Evolutionary conservation across 257 asterid genomes (phyloP), one percentile per base, ranked within the genome.

Genomic region (Penstemon davidsonii): DNA sequence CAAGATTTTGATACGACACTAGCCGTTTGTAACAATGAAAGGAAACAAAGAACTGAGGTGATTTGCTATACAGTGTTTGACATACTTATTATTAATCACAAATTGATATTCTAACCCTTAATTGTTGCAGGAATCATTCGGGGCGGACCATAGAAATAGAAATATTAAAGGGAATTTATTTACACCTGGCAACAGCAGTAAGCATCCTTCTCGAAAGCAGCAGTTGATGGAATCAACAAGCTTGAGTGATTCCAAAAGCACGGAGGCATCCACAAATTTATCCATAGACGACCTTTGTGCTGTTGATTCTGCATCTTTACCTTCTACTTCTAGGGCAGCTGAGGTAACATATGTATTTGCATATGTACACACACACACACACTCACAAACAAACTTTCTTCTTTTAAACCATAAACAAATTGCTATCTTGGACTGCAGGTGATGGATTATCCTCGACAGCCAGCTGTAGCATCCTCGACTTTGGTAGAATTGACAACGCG

Each of bases 1-100:
- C 95, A 81, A 81, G 97, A 92, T 82, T 92, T 92, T 84, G 98
- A 90, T 71, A 69, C 94, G 33, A 86, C 96, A n/a, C 92, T 92
- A 75, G 97, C 97, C 73, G 86, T 82, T 62, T 76, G 87, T 71
- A 86, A 90, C 83, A 82, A 92, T 70, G 98, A 90, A 85, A 85
- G 95, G 68, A 86, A 84, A 78, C 98, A 88, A 76, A 83, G 88
- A 75, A 81, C 87, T 3, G 95, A 92, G 97, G 98, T 88, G 76
- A 82, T 59, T 60, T 5, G 33, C 33, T 25, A 9, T 12, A 36
- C 43, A 38, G n/a, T 49, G 4, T 49, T 52, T 43, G 25, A 39
- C 56, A 5, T 33, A 10, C 33, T n/a, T 50, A 15, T 33, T 68
- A 19, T 33, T 58, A 25, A 47, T 69, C 53, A 45, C 51, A 51